phyloP scores from a whole-genome alignment of 805 yeast species.

The Wickerhamiella dianesei region DNA sequence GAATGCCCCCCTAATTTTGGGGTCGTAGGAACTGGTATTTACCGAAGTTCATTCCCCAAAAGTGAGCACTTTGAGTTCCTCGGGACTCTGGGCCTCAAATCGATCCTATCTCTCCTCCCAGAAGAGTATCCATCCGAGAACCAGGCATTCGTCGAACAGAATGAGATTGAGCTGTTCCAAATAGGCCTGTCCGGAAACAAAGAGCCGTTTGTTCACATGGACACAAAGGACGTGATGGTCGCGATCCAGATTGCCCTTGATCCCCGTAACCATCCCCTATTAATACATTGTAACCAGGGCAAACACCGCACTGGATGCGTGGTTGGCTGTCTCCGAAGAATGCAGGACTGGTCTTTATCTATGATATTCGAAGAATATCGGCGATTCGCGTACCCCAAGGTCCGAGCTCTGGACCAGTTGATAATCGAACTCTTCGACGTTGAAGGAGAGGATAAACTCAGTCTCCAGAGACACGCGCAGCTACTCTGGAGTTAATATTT shows the following conservation, averaged over 20 bases:
- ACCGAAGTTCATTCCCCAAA: conserved; percentile 82
- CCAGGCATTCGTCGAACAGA: conserved; percentile 41
- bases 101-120: conserved; percentile 73
- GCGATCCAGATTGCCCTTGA: conserved; percentile 71
- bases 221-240: conserved; percentile 53
- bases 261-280: conserved; percentile 79
- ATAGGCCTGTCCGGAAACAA: conserved; percentile 92
- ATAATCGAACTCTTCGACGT: conserved; percentile 83
- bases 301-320: conserved; percentile 95
- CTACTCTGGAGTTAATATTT: not conserved
- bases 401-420: conserved; percentile 89
- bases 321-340: conserved; percentile 78
- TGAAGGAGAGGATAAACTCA: conserved; percentile 10
- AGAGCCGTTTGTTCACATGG: conserved; percentile 29
- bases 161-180: conserved; percentile 62
- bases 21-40: conserved; percentile 62
- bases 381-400: conserved; percentile 88
- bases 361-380: conserved; percentile 94
- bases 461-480: not conserved
- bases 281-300: conserved; percentile 92
- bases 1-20: conserved; percentile 77
- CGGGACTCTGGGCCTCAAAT: conserved; percentile 45
- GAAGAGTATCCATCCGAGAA: conserved; percentile 83
- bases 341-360: conserved; percentile 86
- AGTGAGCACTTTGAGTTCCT: conserved; percentile 68